Conservation (phyloP, 768 basidiomycete genomes). For the Mycena albidolilacea region DNA sequence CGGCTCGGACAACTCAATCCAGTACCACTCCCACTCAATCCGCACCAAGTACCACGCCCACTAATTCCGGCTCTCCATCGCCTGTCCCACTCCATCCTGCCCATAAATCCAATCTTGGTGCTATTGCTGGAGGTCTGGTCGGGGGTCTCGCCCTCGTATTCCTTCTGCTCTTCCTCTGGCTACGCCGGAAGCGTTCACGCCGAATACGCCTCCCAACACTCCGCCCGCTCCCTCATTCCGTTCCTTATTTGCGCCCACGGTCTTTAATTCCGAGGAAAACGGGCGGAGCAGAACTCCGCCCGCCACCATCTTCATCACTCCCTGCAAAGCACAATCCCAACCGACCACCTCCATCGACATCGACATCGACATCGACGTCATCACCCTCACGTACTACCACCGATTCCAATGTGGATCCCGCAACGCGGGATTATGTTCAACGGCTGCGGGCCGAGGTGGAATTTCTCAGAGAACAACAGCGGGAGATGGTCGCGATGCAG, state of each 20-base stretch:
- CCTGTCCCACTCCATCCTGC: neutral
- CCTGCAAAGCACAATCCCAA: neutral
- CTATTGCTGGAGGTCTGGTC: slow-evolving; percentile 9
- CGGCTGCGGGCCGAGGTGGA: slow-evolving; percentile 20
- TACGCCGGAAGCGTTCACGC: slow-evolving; percentile 2
- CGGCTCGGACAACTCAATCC: too few relatives aligned
- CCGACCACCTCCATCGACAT: neutral
- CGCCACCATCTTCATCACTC: neutral
- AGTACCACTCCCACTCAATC: too few relatives aligned
- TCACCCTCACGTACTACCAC: neutral
- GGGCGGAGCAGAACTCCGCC: neutral
- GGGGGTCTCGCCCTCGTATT: slow-evolving; percentile 3
- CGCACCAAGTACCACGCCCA: too few relatives aligned
- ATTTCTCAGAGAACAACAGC: slow-evolving; percentile 9
- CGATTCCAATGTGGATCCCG: neutral
- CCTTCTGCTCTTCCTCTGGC: slow-evolving; percentile 3
- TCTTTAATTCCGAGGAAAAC: neutral
- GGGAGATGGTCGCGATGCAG: slow-evolving; percentile 18
- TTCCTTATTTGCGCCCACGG: neutral
- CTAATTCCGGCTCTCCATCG: neutral
- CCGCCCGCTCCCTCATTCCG: neutral
- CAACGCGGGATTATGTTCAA: slow-evolving; percentile 3
- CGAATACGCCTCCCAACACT: neutral
- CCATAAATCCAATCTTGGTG: neutral
- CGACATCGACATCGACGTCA: neutral